Evolutionary conservation across 768 basidiomycete species (phyloP).

Genomic region (Paxillus involutus): DNA sequence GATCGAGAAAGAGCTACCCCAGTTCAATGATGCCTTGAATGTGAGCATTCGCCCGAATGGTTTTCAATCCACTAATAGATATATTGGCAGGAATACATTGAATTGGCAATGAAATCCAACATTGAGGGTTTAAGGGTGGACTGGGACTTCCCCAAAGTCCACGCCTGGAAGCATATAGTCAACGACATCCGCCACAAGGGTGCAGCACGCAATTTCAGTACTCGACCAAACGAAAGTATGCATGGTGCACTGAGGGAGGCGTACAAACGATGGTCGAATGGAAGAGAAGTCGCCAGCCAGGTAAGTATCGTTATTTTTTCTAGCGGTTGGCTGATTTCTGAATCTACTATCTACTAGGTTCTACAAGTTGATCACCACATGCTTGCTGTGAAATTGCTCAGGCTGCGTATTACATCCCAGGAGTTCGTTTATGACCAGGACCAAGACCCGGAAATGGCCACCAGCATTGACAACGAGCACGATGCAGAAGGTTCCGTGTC

Average conservation of each 20-base stretch:
- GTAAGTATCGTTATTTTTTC: constrained; percentile 10
- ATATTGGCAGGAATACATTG: too few relatives aligned
- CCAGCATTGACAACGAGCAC: background rate
- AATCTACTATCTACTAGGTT: constrained; percentile 1
- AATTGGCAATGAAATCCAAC: too few relatives aligned
- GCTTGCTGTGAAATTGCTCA: constrained; percentile 1
- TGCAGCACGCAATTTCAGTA: too few relatives aligned
- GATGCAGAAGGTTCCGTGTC: constrained; percentile 13
- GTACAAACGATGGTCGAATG: too few relatives aligned
- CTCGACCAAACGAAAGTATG: too few relatives aligned
- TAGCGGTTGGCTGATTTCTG: background rate
- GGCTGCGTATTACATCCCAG: background rate
- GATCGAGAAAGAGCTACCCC: background rate
- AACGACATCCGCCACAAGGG: constrained; percentile 21
- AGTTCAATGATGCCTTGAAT: too few relatives aligned
- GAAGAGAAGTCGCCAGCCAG: constrained; percentile 26
- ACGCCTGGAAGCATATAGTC: constrained; percentile 31
- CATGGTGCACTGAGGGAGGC: too few relatives aligned
- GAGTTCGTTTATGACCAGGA: background rate
- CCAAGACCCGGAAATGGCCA: too few relatives aligned
- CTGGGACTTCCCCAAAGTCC: constrained; percentile 19
- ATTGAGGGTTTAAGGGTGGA: too few relatives aligned
- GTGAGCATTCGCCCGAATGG: too few relatives aligned
- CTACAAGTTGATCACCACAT: constrained; percentile 13
- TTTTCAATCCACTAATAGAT: too few relatives aligned